Conservation (phyloP, 352 stramenopile genomes). For the Phytopythium montanum region DNA sequence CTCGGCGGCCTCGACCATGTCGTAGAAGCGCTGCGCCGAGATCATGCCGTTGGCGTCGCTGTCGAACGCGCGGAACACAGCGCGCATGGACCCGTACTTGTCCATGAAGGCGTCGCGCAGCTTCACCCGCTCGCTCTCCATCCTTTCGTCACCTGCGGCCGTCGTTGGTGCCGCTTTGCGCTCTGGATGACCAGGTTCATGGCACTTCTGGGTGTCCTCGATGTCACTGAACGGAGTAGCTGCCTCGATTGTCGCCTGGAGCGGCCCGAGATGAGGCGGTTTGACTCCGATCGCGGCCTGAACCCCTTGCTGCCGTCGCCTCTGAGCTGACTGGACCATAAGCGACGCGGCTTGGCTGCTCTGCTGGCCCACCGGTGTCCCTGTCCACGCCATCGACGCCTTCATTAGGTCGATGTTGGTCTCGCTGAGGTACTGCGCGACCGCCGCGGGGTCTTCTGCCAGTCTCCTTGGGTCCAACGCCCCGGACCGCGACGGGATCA, state of each 20-base stretch:
- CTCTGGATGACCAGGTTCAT: not conserved
- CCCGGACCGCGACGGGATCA: slow-evolving; percentile 7
- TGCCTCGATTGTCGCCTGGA: not conserved
- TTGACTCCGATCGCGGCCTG: not conserved
- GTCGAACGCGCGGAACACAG: slow-evolving; percentile 76
- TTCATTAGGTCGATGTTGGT: slow-evolving; percentile 51
- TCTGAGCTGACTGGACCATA: slow-evolving; percentile 10
- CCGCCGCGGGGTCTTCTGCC: slow-evolving; percentile 15
- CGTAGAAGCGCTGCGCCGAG: slow-evolving; percentile 66
- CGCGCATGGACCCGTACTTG: slow-evolving; percentile 74
- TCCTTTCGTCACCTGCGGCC: slow-evolving; percentile 8
- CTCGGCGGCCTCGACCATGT: slow-evolving; percentile 69
- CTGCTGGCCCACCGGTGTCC: not conserved
- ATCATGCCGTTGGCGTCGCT: slow-evolving; percentile 60
- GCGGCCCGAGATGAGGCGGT: not conserved
- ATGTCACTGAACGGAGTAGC: not conserved
- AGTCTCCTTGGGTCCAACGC: not conserved
- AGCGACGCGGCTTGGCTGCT: not conserved
- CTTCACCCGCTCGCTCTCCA: slow-evolving; percentile 41
- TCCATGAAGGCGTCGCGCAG: slow-evolving; percentile 64
- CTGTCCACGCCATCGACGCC: slow-evolving; percentile 12
- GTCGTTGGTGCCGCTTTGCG: not conserved
- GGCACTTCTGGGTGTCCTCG: not conserved
- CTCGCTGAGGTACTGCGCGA: slow-evolving; percentile 24
- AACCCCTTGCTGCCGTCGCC: not conserved